Percentiles rank a stretch among this genome's conserved stretches.
phyloP scores from a whole-genome alignment of 305 asterid genomes.

The Solanum hybrid region DNA sequence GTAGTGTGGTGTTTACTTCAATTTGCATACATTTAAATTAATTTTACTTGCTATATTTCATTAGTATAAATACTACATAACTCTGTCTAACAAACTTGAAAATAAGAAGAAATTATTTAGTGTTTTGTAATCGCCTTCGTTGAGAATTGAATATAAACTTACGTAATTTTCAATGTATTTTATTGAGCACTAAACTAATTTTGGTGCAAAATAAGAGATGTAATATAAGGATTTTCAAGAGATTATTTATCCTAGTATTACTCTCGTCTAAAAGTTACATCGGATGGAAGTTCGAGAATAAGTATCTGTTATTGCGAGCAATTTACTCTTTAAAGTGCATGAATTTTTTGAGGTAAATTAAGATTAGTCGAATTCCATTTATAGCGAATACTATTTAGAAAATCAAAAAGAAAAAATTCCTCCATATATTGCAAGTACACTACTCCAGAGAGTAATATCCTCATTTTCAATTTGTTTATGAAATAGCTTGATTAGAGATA shows the following conservation, averaged over 20 bases:
- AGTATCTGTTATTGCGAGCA: too few relatives aligned
- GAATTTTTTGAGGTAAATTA: too few relatives aligned
- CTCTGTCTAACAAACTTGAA: not conserved
- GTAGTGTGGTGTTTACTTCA: not conserved
- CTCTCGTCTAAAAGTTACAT: not conserved
- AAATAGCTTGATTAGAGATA: too few relatives aligned
- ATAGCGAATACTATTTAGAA: not conserved
- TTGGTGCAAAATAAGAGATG: not conserved
- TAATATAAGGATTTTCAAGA: not conserved
- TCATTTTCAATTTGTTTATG: not conserved
- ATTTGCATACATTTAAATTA: not conserved
- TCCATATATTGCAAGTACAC: not conserved
- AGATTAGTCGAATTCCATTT: not conserved
- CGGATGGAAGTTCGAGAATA: fast-evolving
- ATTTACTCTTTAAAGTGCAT: not conserved
- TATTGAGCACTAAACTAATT: not conserved
- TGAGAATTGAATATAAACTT: not conserved
- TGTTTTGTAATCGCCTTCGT: not conserved
- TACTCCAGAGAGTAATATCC: not conserved
- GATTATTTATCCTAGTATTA: too few relatives aligned
- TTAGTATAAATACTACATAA: too few relatives aligned
- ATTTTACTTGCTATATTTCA: not conserved
- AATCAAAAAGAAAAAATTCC: not conserved
- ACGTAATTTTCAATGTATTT: not conserved
- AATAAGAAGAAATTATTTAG: not conserved